Evolutionary conservation across 2,329 filamentous ascomycete genomes (phyloP).

Genomic region (Cladosporium sp.): DNA sequence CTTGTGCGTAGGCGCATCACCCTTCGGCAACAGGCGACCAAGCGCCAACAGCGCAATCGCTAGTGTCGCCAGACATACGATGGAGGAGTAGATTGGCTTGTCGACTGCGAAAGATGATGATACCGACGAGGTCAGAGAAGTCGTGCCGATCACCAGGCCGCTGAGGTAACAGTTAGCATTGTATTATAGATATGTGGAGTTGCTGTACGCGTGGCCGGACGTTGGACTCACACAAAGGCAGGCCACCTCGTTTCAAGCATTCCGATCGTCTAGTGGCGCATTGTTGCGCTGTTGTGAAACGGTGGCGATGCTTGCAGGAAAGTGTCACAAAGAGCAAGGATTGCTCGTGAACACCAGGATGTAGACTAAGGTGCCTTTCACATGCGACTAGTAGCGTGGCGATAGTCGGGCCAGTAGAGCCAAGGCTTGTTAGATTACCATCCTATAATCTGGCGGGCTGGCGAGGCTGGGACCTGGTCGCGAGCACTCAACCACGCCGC

Average conservation of each 20-base stretch:
- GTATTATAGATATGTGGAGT: background rate
- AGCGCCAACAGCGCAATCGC: constrained; percentile 36
- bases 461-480: too few species aligned
- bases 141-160: constrained; percentile 28
- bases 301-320: background rate
- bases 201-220: background rate
- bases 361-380: too few species aligned
- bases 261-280: background rate
- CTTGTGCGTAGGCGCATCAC: constrained; percentile 18
- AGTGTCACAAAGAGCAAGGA: too few species aligned
- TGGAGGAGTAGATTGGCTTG: constrained; percentile 42
- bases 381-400: background rate
- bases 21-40: constrained; percentile 30
- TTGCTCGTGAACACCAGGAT: too few species aligned
- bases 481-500: too few species aligned
- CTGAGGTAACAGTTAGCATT: constrained; percentile 5
- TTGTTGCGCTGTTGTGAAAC: background rate
- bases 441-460: too few species aligned
- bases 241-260: constrained; percentile 6
- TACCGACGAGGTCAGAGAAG: constrained; percentile 21
- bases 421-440: too few species aligned
- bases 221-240: constrained; percentile 10
- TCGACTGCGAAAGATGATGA: constrained; percentile 35
- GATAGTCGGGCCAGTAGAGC: background rate
- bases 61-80: constrained; percentile 39